Evolutionary conservation across 352 stramenopile species (phyloP), one percentile per base, ranked within the genome.

Genomic region (Thraustochytrium sp.): DNA sequence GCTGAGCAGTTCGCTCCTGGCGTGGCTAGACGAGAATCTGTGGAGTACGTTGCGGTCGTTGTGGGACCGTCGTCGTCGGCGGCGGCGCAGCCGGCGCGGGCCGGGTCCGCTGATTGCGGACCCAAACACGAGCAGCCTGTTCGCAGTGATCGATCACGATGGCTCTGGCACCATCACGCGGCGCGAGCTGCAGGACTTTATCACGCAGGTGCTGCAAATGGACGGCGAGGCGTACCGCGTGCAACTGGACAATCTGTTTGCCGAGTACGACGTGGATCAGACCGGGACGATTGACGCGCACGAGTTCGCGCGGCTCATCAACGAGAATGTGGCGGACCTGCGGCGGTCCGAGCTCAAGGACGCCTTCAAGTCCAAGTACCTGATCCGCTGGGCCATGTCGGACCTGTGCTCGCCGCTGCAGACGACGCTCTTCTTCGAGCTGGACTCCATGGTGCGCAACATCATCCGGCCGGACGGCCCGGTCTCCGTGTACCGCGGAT

Each of bases 391-490:
- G 63, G 42, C 34, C 11, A 21, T 55, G 16, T 76, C 63, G n/a
- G 63, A 55, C 29, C 63, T 59, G 26, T 76, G 38, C 29, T 56
- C 63, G 46, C 63, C 63, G 16, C 46, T 76, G 16, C 38, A 76
- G 46, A 76, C 63, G 46, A 56, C 38, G 2, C 46, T 76, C 23
- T 76, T 76, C 42, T 76, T 76, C 42, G 63, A 76, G 63, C 42
- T 76, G 31, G 63, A 76, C 31, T 21, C 38, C 26, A 76, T 76
- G 38, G 40, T 37, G 21, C 37, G 63, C 46, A 40, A 76, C 31
- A 37, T 76, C 18, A 56, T 76, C 29, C 40, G 42, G 29, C 16
- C n/a, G 11, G 63, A 76, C 31, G 42, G 63, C 11, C 63, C 63
- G 23, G 38, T 76, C 16, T 76, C 63, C 29, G 38, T 53, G n/a